Conservation (phyloP, 2,329 filamentous ascomycete species). For the Calycina herbarum region DNA sequence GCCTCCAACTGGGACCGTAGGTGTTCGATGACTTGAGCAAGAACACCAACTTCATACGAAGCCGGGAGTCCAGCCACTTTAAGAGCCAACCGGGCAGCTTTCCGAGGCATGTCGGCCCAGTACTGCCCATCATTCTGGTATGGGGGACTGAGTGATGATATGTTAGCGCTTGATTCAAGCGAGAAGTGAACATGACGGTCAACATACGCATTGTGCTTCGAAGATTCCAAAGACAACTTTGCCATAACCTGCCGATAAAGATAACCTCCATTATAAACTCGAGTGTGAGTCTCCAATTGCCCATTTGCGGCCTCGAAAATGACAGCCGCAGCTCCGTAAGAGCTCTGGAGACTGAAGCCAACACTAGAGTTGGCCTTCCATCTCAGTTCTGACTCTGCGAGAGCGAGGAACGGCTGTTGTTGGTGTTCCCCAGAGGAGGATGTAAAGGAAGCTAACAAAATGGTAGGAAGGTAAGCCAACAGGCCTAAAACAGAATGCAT, state of each 20-base stretch:
- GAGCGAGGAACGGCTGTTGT: conserved; percentile 5
- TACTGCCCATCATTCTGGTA: conserved; percentile 12
- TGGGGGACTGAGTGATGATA: conserved; percentile 7
- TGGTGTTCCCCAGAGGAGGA: not conserved
- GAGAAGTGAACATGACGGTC: not conserved
- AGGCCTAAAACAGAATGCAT: no score
- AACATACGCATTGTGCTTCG: conserved; percentile 15
- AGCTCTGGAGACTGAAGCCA: conserved; percentile 17
- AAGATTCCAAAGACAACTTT: conserved; percentile 15
- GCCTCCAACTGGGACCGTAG: conserved; percentile 12
- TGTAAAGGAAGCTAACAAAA: conserved; percentile 4
- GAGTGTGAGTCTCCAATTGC: conserved; percentile 9
- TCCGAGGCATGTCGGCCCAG: conserved; percentile 12
- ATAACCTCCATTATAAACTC: conserved; percentile 6
- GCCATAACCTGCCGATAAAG: conserved; percentile 14
- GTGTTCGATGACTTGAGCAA: conserved; percentile 11
- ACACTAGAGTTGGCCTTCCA: conserved; percentile 8
- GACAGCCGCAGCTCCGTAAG: conserved; percentile 14
- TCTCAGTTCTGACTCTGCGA: not conserved
- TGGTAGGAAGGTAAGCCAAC: no score
- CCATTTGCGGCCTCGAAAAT: conserved; percentile 11
- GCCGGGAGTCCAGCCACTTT: conserved; percentile 15
- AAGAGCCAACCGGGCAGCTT: conserved; percentile 1
- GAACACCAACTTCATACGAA: conserved; percentile 17
- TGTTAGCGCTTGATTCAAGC: conserved; percentile 5